Evolutionary conservation across 768 basidiomycete genomes (phyloP), one percentile per base, ranked within the genome.

Genomic region (Xerocomus spinulosus): DNA sequence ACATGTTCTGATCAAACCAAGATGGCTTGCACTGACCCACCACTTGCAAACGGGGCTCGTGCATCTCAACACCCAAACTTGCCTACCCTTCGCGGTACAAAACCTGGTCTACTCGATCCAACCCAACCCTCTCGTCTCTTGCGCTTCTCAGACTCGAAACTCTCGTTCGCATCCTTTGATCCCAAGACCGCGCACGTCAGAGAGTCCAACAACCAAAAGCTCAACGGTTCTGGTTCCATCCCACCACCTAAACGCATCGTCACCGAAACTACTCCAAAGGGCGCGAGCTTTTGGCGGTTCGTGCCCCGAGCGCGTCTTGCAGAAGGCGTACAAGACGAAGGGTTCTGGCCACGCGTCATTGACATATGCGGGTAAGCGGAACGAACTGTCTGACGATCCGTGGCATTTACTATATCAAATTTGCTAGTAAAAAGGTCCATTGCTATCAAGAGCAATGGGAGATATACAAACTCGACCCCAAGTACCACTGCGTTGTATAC

Each of bases 381-480:
- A 24, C 26, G 40, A 44, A 44, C 29, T 32, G 14, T 42, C 44
- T 42, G 26, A 48, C 32, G 40, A 38, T 41, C 32, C 37, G 23
- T 41, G 46, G 8, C 39, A 43, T 47, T 54, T 48, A 56, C 51
- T 12, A 41, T 1, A 41, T 52, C 36, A 23, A 55, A 50, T 49
- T 46, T 50, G 32, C 21, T 52, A 83, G 83, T 9, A 68, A 77
- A 65, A 60, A 64, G 1, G 64, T 77, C 44, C 62, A 76, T 49
- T 77, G 77, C 59, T 76, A 78, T 17, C 84, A 85, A 61, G 85
- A 90, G 29, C 87, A 89, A 62, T 91, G 88, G 88, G 88, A 91
- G 51, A 81, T 90, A 24, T 83, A 89, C 68, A 90, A 89, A 60
- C 74, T 91, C 8, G 88, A 91, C 59, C 80, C 83, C 3, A 63